Evolutionary conservation across 2,329 filamentous ascomycete genomes (phyloP).

Genomic region (Coccinonectria pachysandricola): DNA sequence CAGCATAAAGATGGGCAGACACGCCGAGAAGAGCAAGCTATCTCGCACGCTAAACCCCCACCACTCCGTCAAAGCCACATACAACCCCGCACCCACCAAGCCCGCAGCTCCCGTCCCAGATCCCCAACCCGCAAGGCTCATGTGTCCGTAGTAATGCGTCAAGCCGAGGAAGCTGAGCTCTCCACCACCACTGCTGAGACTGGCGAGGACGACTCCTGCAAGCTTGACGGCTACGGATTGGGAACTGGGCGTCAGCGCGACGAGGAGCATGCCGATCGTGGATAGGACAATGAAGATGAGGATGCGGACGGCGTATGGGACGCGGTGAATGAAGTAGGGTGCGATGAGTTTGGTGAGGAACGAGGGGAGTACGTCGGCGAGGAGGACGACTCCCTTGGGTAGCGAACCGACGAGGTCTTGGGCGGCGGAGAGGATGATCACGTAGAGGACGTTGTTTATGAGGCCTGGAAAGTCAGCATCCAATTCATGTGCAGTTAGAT

Average conservation of each 20-base stretch:
- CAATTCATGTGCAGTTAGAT: accelerated
- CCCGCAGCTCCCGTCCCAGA: slow-evolving; percentile 87
- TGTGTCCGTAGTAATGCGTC: slow-evolving; percentile 85
- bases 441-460: slow-evolving; percentile 97
- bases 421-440: slow-evolving; percentile 89
- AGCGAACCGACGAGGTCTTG: slow-evolving; percentile 89
- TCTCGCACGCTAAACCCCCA: slow-evolving; percentile 62
- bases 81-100: slow-evolving; percentile 75
- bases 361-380: slow-evolving; percentile 84
- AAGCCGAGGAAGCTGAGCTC: slow-evolving; percentile 86
- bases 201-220: slow-evolving; percentile 73
- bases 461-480: slow-evolving; percentile 19
- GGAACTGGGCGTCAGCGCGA: slow-evolving; percentile 64
- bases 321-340: slow-evolving; percentile 84
- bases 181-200: slow-evolving; percentile 73
- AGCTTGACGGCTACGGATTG: slow-evolving; percentile 65
- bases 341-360: slow-evolving; percentile 81
- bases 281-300: slow-evolving; percentile 66
- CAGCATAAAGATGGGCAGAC: slow-evolving; percentile 73
- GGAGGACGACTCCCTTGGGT: slow-evolving; percentile 85
- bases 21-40: slow-evolving; percentile 68
- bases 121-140: slow-evolving; percentile 83
- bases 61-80: slow-evolving; percentile 76
- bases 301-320: slow-evolving; percentile 71
- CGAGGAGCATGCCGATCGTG: slow-evolving; percentile 75